Percentiles rank a stretch among this genome's conserved stretches.
Evolutionary conservation across 78 protist species (phyloP).

Genomic region (Dictyostelium intermedium): DNA sequence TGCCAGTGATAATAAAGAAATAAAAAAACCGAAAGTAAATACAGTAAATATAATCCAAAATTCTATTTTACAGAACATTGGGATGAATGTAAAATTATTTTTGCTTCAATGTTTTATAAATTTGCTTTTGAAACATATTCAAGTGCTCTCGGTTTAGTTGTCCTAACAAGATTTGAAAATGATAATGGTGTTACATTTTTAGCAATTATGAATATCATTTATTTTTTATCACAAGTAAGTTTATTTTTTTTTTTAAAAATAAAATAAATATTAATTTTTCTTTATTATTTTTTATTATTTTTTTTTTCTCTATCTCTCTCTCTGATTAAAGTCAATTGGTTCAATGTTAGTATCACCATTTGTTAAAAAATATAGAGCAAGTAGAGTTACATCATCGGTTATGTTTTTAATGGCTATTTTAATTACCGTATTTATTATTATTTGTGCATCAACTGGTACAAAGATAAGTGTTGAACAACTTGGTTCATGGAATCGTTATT

Average conservation of each 20-base stretch:
- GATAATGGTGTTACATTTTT: conserved; percentile 48
- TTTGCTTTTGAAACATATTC: conserved; percentile 69
- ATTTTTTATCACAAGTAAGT: conserved; percentile 68
- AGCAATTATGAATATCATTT: conserved; percentile 74
- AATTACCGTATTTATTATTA: conserved; percentile 6
- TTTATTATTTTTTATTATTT: not conserved
- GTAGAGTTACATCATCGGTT: conserved; percentile 39
- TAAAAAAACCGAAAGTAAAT: not conserved
- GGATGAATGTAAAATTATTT: conserved; percentile 41
- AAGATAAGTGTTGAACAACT: not conserved
- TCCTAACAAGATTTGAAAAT: conserved; percentile 39
- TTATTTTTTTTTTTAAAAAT: not conserved
- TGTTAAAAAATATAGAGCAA: conserved; percentile 61
- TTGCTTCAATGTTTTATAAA: conserved; percentile 44
- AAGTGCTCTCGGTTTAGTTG: conserved; percentile 29
- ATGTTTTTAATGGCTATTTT: conserved; percentile 28
- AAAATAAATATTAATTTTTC: not conserved
- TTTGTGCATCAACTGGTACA: conserved; percentile 40
- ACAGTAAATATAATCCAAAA: not conserved
- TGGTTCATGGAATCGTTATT: conserved; percentile 30
- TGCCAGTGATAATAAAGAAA: not conserved
- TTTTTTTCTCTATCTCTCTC: not conserved
- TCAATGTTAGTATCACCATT: conserved; percentile 49
- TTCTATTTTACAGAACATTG: conserved; percentile 13
- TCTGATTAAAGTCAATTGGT: conserved; percentile 24